A percentile compares a stretch with the other conserved stretches of the same genome.
Conservation (phyloP, 305 asterid genomes). For the Striga hermonthica region DNA sequence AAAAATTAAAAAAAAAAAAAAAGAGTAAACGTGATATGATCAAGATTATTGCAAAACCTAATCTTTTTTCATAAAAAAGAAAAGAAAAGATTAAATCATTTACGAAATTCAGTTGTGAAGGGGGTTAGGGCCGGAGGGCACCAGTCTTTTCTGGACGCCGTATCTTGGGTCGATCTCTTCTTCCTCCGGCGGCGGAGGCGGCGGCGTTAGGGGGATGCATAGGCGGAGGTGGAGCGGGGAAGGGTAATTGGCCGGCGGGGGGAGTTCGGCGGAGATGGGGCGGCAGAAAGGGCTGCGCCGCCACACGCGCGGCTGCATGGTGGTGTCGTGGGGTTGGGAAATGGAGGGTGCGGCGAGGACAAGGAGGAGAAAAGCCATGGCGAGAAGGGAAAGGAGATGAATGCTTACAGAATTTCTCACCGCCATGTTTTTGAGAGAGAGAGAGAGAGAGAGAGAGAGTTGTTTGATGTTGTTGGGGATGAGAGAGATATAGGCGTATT, state of each 20-base stretch:
- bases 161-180: constrained; percentile 76
- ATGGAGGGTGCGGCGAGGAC: constrained; percentile 29
- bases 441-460: background rate
- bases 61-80: background rate
- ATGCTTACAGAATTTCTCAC: background rate
- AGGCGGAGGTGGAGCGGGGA: constrained; percentile 45
- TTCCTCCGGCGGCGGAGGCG: constrained; percentile 35
- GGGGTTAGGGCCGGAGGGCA: constrained; percentile 87
- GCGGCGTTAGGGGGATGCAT: constrained; percentile 33
- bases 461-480: constrained; percentile 3
- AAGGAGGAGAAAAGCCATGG: constrained; percentile 7
- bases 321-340: constrained; percentile 25
- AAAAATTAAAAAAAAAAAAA: background rate
- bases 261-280: constrained; percentile 28
- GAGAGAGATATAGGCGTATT: background rate
- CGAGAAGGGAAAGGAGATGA: constrained; percentile 3
- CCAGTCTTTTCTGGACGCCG: constrained; percentile 75
- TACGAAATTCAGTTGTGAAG: constrained; percentile 55
- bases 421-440: background rate
- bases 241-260: constrained; percentile 23
- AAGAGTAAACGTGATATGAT: background rate
- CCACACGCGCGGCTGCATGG: constrained; percentile 26
- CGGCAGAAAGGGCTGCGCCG: constrained; percentile 37
- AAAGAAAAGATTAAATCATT: background rate
- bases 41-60: constrained; percentile 1